These are phyloP conservation scores for Dalbergia cultrata DNA, from an alignment of 306 rosid species.

Conservation along the genomic window DNA sequence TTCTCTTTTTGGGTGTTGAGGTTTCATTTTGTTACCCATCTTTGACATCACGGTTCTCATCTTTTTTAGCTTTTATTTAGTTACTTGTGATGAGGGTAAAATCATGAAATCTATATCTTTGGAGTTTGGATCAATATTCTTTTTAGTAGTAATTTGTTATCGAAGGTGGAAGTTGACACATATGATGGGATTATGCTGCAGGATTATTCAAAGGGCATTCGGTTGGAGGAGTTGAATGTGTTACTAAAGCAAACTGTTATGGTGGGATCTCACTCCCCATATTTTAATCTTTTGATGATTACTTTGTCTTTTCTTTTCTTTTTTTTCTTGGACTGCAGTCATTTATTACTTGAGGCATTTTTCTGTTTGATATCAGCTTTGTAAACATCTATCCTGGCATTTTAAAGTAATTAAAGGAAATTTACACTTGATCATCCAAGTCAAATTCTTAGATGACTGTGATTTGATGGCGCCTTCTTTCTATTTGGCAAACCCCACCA, in stretches of 20 bases:
- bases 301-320: conserved; percentile 1
- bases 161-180: conserved; percentile 27
- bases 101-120: background rate
- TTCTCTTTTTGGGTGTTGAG: conserved; percentile 35
- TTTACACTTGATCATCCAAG: conserved; percentile 9
- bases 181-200: conserved; percentile 57
- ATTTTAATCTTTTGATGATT: conserved; percentile 27
- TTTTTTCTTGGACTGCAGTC: background rate
- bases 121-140: background rate
- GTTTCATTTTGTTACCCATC: conserved; percentile 21
- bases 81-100: conserved; percentile 21
- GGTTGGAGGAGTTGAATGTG: conserved; percentile 95
- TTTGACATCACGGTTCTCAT: conserved; percentile 1
- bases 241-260: conserved; percentile 89
- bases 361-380: conserved; percentile 7
- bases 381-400: conserved; percentile 25
- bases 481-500: background rate
- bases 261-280: conserved; percentile 61
- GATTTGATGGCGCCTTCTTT: conserved; percentile 14
- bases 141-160: conserved; percentile 37
- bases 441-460: conserved; percentile 14
- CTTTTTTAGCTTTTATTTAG: conserved; percentile 2
- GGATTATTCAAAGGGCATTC: conserved; percentile 93
- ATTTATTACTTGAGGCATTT: conserved; percentile 5
- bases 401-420: background rate